Conservation (phyloP, 2,329 filamentous ascomycete species). For the Ascochyta pisi region DNA sequence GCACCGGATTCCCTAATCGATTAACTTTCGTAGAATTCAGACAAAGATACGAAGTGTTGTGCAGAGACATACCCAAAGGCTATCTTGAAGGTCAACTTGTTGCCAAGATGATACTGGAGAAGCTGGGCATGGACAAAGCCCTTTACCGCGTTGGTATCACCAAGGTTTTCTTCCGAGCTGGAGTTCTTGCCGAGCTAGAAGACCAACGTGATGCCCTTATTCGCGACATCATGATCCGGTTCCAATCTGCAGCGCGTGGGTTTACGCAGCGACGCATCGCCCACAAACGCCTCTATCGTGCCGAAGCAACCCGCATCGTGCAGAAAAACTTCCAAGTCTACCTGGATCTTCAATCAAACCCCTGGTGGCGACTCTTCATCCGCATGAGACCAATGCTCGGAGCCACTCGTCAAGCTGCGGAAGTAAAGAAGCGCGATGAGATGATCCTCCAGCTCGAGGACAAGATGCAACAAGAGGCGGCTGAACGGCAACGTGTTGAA, state of each 20-base stretch:
- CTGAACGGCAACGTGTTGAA: conserved; percentile 79
- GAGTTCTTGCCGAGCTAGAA: conserved; percentile 94
- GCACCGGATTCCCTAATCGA: conserved; percentile 95
- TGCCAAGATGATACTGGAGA: conserved; percentile 85
- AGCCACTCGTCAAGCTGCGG: conserved; percentile 86
- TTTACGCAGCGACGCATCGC: conserved; percentile 87
- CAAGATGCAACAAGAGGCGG: conserved; percentile 78
- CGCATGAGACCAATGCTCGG: conserved; percentile 96
- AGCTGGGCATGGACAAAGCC: conserved; percentile 81
- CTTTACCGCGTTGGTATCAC: conserved; percentile 93
- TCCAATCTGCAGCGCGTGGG: conserved; percentile 90
- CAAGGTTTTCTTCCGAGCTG: conserved; percentile 97
- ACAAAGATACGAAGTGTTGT: conserved; percentile 94
- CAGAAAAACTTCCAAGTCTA: conserved; percentile 95
- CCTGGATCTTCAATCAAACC: conserved; percentile 84
- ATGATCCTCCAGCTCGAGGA: conserved; percentile 87
- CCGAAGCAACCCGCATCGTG: conserved; percentile 93
- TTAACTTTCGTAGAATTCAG: conserved; percentile 92
- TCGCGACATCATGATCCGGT: conserved; percentile 88
- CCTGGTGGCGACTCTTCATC: conserved; percentile 96
- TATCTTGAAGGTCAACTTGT: conserved; percentile 90
- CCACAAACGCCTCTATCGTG: conserved; percentile 91
- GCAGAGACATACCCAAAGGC: conserved; percentile 81
- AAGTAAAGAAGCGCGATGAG: conserved; percentile 94
- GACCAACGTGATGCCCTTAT: conserved; percentile 94